Percentiles rank a stretch among this genome's conserved stretches.
These are phyloP conservation scores for Pascua sp. DNA, from an alignment of 1,284 basidiomycete genomes.

Conservation along the genomic window DNA sequence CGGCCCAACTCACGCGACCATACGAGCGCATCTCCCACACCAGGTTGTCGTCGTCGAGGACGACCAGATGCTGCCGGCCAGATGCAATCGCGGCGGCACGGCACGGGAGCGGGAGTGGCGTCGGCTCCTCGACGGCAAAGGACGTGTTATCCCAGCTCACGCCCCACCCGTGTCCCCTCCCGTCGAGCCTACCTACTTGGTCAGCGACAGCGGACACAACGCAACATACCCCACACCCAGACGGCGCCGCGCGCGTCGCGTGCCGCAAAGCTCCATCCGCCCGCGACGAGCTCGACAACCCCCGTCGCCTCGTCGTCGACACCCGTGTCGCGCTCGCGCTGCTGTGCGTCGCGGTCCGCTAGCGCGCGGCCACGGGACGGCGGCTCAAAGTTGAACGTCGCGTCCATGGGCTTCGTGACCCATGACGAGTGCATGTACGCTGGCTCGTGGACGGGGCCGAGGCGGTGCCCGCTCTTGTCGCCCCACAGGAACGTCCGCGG, in stretches of 20 bases:
- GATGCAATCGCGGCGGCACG: conserved; percentile 29
- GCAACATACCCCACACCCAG: conserved; percentile 71
- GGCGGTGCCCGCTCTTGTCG: conserved; percentile 51
- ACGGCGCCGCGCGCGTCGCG: conserved; percentile 65
- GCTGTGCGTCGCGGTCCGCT: neutral
- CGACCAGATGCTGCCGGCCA: conserved; percentile 36
- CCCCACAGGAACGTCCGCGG: conserved; percentile 76
- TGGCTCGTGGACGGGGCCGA: neutral
- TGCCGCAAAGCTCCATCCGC: conserved; percentile 61
- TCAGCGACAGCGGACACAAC: neutral
- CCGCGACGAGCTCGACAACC: conserved; percentile 70
- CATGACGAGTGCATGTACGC: too few relatives aligned
- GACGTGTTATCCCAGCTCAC: conserved; percentile 27
- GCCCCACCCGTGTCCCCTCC: conserved; percentile 63
- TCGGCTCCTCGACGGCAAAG: conserved; percentile 29
- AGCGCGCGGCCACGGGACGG: neutral
- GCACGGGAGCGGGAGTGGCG: conserved; percentile 37
- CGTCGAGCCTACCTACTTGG: conserved; percentile 7
- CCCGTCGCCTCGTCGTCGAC: neutral
- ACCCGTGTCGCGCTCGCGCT: too few relatives aligned
- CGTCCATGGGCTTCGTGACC: conserved; percentile 3
- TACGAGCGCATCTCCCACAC: conserved; percentile 44
- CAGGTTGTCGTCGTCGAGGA: conserved; percentile 44
- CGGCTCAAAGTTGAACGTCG: neutral
- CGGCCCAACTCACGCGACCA: conserved; percentile 29